Evolutionary conservation across 225 moss, liverwort and hornwort species (phyloP), one percentile per base, ranked within the genome.

Genomic region (Antitrichia curtipendula): DNA sequence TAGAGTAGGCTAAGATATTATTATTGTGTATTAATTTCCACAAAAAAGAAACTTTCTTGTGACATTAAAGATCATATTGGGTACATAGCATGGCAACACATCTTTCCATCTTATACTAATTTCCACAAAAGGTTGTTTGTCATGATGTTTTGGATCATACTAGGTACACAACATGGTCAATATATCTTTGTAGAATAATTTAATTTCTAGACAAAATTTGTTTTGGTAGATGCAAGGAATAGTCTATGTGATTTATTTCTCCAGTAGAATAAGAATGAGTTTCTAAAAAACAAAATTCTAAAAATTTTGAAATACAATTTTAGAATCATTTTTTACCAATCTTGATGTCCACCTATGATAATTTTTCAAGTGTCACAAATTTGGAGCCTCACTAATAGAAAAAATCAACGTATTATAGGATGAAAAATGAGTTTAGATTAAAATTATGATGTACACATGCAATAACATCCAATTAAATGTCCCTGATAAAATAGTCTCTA

Each of bases 161-260:
- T 13, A 8, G 38, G 8, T 69, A 24, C 3, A 22, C 23, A 68
- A 38, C 2, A 13, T 38, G 3, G 7, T 38, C 13, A 23, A 40
- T 3, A 38, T 0, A 23, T 40, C 40, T 22, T 38, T 40, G 13
- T 16, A 38, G 5, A 23, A 38, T 40, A 40, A 69, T 14, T 40
- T 8, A 40, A 40, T 13, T 24, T 69, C 3, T 40, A 23, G 24
- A 14, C 10, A 24, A 40, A 69, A 32, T 31, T 61, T 23, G 22
- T 4, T 68, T 6, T 13, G 4, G 2, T 21, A 38, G 23, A 23
- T 69, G 13, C 6, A 23, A 38, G 2, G 4, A 40, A 40, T 68
- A 13, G 38, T 40, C 4, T 0, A 40, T 20, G 1, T 10, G 36
- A 21, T n/a, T 61, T 3, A 20, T n/a, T 65, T 36, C 1, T 21